These are phyloP conservation scores for Falciphora oryzae DNA, from an alignment of 2,329 filamentous ascomycete genomes.

Conservation along the genomic window DNA sequence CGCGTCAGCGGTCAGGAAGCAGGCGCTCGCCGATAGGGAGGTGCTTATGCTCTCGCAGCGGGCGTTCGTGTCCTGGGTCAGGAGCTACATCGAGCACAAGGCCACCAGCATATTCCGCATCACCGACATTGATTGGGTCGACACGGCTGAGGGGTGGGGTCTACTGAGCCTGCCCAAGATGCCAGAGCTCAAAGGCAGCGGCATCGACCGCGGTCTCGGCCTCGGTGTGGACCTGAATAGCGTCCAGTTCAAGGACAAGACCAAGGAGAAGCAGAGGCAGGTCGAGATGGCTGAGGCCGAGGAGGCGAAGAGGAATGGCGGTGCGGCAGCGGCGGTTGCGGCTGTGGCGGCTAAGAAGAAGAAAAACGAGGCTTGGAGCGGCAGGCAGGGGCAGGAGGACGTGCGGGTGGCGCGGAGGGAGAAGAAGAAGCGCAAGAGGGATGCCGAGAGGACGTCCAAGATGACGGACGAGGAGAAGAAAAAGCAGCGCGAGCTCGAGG, in stretches of 20 bases:
- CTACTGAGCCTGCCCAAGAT: constrained; percentile 84
- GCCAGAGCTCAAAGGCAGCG: constrained; percentile 73
- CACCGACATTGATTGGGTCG: constrained; percentile 76
- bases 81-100: constrained; percentile 86
- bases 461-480: constrained; percentile 68
- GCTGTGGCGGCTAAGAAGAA: constrained; percentile 40
- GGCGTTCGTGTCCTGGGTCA: constrained; percentile 89
- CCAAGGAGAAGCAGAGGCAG: constrained; percentile 59
- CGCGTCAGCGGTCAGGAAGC: constrained; percentile 22
- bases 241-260: constrained; percentile 67
- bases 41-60: constrained; percentile 84
- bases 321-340: constrained; percentile 33
- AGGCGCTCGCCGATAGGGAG: constrained; percentile 51
- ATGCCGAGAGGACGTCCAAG: constrained; percentile 54
- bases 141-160: constrained; percentile 78
- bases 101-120: constrained; percentile 87
- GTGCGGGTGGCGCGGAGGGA: constrained; percentile 38
- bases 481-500: constrained; percentile 56
- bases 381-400: constrained; percentile 61
- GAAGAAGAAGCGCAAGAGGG: constrained; percentile 35
- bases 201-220: constrained; percentile 60
- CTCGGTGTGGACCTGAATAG: constrained; percentile 60
- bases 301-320: constrained; percentile 30
- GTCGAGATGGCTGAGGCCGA: constrained; percentile 47
- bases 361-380: constrained; percentile 67